Base-by-base conservation (phyloP, 2,329 filamentous ascomycete genomes). In the Xylaria sp. region DNA sequence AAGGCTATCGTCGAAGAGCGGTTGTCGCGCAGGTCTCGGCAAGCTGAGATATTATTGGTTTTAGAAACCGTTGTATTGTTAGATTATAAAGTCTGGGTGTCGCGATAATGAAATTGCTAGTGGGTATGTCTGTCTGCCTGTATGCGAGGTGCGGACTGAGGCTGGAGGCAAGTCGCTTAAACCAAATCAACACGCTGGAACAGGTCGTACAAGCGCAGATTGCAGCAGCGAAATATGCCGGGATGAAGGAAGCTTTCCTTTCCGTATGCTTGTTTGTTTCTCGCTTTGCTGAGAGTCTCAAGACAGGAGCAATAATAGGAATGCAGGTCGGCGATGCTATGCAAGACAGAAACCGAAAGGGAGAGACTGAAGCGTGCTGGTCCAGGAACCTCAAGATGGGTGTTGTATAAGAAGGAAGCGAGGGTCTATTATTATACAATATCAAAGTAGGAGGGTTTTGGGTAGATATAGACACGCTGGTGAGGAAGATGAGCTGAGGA, bases 21-120 rank as follows among this genome's bases (percentile, higher is more conserved):
- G 63, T 71, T 36, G 74, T 76, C 71, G 74, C 73, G 75, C 74
- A 77, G 67, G 76, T 77, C 67, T 77, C 76, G 75, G 76, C 66
- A 76, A 68, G 65, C 57, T 69, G 66, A 71, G 58, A 60, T 74
- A 76, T 76, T 77, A 77, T 77, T 70, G 71, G 68, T 72, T 73
- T 74, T 72, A 68, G 73, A 68, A 72, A 63, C 68, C 67, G 74
- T 74, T 71, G 75, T 76, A 76, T 76, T 76, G 74, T 74, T 71
- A 74, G 71, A 75, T 74, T 72, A 68, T 74, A 64, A 68, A 62
- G 71, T 70, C 72, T 51, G 57, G 65, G 70, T 71, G 65, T 75
- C 73, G 73, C 69, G 71, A 70, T 75, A 67, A 57, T 67, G 62
- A 62, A 38, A 68, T 72, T 74, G 72, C 58, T 40, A 42, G 66